Conservation (phyloP, 208 protist species). For the Trypanosomatidae sp. region DNA sequence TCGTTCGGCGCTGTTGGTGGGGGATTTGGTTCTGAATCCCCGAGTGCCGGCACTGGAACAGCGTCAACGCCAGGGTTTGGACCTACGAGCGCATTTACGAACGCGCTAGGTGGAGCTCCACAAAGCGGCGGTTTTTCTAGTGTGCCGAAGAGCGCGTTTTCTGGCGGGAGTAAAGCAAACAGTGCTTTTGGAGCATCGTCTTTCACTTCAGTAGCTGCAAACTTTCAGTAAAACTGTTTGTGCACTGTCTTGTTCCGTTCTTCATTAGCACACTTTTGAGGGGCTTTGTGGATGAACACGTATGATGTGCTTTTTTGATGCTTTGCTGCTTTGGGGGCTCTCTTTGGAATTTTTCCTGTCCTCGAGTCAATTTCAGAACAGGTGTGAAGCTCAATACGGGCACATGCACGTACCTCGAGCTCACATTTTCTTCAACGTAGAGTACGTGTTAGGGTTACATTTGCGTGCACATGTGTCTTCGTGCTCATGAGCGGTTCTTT, state of each 20-base stretch:
- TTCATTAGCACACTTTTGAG: not conserved
- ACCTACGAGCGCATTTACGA: constrained; percentile 16
- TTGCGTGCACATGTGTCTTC: not conserved
- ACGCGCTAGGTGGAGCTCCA: constrained; percentile 21
- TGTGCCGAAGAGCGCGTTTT: constrained; percentile 29
- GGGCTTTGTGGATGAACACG: not conserved
- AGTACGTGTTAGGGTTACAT: not conserved
- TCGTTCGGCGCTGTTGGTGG: not conserved
- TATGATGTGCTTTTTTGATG: not conserved
- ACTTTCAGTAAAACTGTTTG: constrained; percentile 10
- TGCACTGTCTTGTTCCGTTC: not conserved
- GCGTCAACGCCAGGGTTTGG: not conserved
- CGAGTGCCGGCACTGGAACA: not conserved
- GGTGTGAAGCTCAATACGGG: not conserved
- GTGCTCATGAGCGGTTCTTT: not conserved
- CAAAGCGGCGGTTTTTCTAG: constrained; percentile 17
- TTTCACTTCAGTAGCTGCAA: constrained; percentile 22
- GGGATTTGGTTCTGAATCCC: not conserved
- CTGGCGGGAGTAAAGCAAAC: constrained; percentile 18
- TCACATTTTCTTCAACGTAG: not conserved
- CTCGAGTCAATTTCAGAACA: not conserved
- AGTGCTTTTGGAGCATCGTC: constrained; percentile 27
- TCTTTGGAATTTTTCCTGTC: not conserved
- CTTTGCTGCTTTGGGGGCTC: not conserved
- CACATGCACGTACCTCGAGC: not conserved